Evolutionary conservation across 1,284 basidiomycete genomes (phyloP).

Genomic region (Cryptococcus sp.): DNA sequence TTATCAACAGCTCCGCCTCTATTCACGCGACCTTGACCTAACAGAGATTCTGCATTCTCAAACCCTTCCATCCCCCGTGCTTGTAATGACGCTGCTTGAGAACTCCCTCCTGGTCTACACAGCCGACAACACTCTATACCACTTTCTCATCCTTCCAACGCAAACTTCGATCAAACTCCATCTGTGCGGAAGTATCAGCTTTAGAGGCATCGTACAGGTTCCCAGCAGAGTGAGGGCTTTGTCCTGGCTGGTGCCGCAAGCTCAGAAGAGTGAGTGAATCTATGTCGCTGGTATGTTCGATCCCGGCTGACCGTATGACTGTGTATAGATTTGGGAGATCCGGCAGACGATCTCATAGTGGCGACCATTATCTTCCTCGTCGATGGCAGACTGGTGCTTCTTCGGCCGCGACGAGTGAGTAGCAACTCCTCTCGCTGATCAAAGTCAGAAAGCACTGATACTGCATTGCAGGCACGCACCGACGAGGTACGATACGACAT

Average conservation of each 20-base stretch:
- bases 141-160: slow-evolving; percentile 89
- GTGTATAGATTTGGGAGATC: slow-evolving; percentile 80
- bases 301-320: neutral
- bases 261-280: slow-evolving; percentile 77
- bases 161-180: slow-evolving; percentile 79
- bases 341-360: slow-evolving; percentile 86
- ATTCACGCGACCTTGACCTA: slow-evolving; percentile 93
- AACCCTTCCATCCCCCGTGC: slow-evolving; percentile 71
- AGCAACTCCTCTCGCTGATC: no score
- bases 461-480: slow-evolving; percentile 63
- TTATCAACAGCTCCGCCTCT: slow-evolving; percentile 73
- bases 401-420: slow-evolving; percentile 75
- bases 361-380: slow-evolving; percentile 97
- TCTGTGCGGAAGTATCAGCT: slow-evolving; percentile 91
- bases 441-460: slow-evolving; percentile 13
- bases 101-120: slow-evolving; percentile 97
- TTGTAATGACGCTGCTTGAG: slow-evolving; percentile 88
- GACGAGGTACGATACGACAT: slow-evolving; percentile 92
- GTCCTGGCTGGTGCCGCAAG: slow-evolving; percentile 94
- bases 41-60: slow-evolving; percentile 82
- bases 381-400: slow-evolving; percentile 84
- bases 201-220: slow-evolving; percentile 83
- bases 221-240: slow-evolving; percentile 85
- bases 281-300: neutral
- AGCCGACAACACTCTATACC: slow-evolving; percentile 89